Evolutionary conservation across 1,139 yeast species (phyloP).

Genomic region (Pichia sp.): DNA sequence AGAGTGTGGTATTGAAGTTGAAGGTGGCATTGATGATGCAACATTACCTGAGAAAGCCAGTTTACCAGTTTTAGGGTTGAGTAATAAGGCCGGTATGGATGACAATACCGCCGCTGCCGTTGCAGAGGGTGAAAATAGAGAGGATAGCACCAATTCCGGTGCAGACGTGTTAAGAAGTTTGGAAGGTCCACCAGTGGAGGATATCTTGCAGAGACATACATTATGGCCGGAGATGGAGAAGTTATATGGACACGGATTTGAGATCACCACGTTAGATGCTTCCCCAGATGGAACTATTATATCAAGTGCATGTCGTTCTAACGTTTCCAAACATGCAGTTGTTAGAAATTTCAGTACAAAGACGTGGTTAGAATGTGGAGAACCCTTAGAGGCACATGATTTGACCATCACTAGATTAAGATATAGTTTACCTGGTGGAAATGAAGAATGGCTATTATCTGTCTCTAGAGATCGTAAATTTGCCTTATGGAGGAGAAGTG

Average conservation of each 20-base stretch:
- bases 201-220: conserved; percentile 83
- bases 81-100: conserved; percentile 69
- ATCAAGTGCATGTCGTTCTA: conserved; percentile 91
- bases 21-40: conserved; percentile 26
- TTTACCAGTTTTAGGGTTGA: conserved; percentile 87
- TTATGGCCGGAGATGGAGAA: conserved; percentile 95
- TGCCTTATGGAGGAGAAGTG: conserved; percentile 60
- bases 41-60: conserved; percentile 73
- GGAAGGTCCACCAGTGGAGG: conserved; percentile 79
- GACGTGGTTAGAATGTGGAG: conserved; percentile 54
- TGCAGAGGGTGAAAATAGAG: conserved; percentile 35
- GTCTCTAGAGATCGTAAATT: conserved; percentile 90
- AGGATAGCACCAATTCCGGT: conserved; percentile 24
- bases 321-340: conserved; percentile 77
- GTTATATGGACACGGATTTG: conserved; percentile 96
- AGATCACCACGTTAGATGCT: conserved; percentile 71
- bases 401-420: conserved; percentile 79
- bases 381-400: conserved; percentile 54
- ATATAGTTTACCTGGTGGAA: conserved; percentile 36
- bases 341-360: conserved; percentile 63
- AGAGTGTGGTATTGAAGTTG: conserved; percentile 31
- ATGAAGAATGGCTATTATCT: conserved; percentile 49
- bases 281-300: conserved; percentile 58
- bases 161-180: conserved; percentile 22
- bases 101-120: conserved; percentile 36